A percentile compares a stretch with the other conserved stretches of the same genome.
Conservation (phyloP, 2,329 filamentous ascomycete genomes). For the Emergomyces orientalis region DNA sequence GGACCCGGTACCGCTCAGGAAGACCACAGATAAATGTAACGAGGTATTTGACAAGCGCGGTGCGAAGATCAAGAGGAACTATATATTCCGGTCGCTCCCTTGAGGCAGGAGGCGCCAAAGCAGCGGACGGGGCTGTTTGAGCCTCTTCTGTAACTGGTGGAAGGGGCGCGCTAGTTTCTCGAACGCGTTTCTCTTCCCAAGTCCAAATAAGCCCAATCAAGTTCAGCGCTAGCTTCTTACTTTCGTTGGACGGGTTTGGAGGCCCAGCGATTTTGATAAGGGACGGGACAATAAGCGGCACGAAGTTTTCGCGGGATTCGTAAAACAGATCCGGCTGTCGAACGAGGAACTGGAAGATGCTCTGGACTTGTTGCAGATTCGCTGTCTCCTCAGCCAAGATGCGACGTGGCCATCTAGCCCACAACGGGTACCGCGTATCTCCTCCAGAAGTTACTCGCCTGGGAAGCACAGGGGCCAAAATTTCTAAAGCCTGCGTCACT, state of each 20-base stretch:
- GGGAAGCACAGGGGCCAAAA: conserved; percentile 87
- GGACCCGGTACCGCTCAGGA: conserved; percentile 72
- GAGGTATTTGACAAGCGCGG: conserved; percentile 85
- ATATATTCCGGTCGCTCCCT: conserved; percentile 55
- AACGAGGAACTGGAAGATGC: conserved; percentile 94
- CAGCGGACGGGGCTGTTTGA: conserved; percentile 43
- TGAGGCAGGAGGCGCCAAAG: conserved; percentile 35
- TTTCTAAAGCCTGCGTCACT: conserved; percentile 87
- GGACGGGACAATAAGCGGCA: conserved; percentile 77
- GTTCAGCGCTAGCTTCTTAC: conserved; percentile 80
- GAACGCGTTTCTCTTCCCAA: conserved; percentile 81
- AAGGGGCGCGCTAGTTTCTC: conserved; percentile 22
- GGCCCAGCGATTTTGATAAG: conserved; percentile 72
- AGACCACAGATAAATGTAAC: conserved; percentile 90
- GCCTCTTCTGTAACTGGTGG: conserved; percentile 60
- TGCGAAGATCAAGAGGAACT: conserved; percentile 57
- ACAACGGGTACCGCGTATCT: conserved; percentile 66
- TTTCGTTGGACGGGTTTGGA: conserved; percentile 78
- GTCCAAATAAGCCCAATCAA: conserved; percentile 84
- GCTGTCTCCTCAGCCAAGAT: conserved; percentile 90
- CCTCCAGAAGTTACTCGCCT: conserved; percentile 56
- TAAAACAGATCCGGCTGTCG: conserved; percentile 90
- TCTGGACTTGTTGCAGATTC: conserved; percentile 90
- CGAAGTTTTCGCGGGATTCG: conserved; percentile 84
- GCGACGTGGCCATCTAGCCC: conserved; percentile 81